Base-by-base conservation (phyloP, 805 yeast species). In the Barnettozyma salicaria region DNA sequence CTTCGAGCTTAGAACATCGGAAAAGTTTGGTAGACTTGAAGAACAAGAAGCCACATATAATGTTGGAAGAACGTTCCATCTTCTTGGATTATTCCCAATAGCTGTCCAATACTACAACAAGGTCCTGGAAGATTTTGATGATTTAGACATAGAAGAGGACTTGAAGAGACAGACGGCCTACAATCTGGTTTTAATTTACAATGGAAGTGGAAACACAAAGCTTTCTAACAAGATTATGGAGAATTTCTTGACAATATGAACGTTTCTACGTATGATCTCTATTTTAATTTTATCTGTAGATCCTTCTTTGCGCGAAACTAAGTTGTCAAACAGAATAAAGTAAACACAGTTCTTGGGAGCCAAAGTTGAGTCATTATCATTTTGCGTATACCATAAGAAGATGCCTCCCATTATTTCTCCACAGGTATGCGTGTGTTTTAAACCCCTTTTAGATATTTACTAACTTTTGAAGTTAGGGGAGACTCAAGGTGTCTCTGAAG, bases 131-230 rank as follows among this genome's bases (percentile, higher is more conserved):
- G 55, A 48, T 16, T 48, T 53, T 17, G 66, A 63, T 20, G 67
- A 65, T 2, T 46, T 54, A 7, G 69, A 70, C n/a, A 56, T 55
- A 11, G 78, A 74, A 33, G 76, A 71, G 33, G 85, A 80, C 55
- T 53, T 89, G 42, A 76, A 71, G 57, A 61, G 64, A 47, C 95
- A 86, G 45, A 84, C 96, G 0, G 97, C 97, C 1, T 87, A 89
- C 53, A 90, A 90, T 53, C 62, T 88, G 48, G 70, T 78, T 22
- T 67, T 80, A 49, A 81, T 90, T 18, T 90, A 86, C 59, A 78
- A 77, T 40, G 65, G 72, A 45, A 80, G 80, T 53, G 95, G 94
- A 5, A 89, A 89, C 53, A 62, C 75, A 10, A 61, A 61, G 37
- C 63, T 80, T 29, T 89, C 96, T 0, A 68, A 74, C 38, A 59